phyloP scores from a whole-genome alignment of 1,284 basidiomycete species.

The Phellinidium pouzarii region DNA sequence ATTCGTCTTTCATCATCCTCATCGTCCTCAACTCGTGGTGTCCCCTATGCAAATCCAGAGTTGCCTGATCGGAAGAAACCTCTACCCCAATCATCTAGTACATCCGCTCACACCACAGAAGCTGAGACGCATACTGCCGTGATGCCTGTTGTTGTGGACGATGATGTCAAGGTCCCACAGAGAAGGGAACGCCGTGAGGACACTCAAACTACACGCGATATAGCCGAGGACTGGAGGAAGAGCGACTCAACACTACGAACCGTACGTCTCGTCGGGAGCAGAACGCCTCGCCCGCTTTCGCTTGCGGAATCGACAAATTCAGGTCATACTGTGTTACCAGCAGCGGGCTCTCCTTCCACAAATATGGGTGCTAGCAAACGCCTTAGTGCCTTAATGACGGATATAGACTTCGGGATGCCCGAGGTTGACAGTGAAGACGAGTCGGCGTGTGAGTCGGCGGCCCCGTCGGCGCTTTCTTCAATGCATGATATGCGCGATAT shows the following conservation, averaged over 20 bases:
- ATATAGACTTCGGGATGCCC: constrained; percentile 15
- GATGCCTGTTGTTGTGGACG: constrained; percentile 7
- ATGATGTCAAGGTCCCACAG: constrained; percentile 14
- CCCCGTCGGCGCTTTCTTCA: constrained; percentile 9
- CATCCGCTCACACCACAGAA: background rate
- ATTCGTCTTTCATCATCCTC: constrained; percentile 1
- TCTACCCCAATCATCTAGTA: background rate
- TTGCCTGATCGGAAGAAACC: background rate
- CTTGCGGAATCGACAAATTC: constrained; percentile 19
- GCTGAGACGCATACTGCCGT: constrained; percentile 4
- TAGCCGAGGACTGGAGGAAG: constrained; percentile 19
- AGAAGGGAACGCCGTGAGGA: constrained; percentile 13
- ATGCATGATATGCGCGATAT: constrained; percentile 1
- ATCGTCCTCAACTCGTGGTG: background rate
- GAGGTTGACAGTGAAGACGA: constrained; percentile 19
- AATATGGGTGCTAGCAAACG: constrained; percentile 14
- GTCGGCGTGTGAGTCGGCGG: background rate
- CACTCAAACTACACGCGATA: constrained; percentile 11
- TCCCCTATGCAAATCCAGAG: constrained; percentile 1
- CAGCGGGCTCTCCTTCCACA: constrained; percentile 9
- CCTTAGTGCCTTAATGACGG: constrained; percentile 15
- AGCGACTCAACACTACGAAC: constrained; percentile 19
- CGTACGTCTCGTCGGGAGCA: constrained; percentile 16
- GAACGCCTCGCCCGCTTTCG: constrained; percentile 19
- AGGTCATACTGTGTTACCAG: constrained; percentile 15